These are phyloP conservation scores for Vigna radiata DNA, from an alignment of 306 rosid genomes.

Conservation along the genomic window DNA sequence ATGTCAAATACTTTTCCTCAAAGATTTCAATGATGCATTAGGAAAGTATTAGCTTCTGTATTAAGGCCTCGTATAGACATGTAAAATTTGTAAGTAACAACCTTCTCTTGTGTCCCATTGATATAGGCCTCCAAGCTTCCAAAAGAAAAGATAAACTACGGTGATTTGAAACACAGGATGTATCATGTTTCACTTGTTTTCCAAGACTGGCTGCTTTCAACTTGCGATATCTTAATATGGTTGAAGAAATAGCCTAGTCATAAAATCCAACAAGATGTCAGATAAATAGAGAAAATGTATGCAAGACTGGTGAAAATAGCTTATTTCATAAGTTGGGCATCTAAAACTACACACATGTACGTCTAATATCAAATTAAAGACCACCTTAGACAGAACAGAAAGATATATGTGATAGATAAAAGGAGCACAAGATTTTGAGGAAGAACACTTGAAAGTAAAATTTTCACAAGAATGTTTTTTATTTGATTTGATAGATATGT, in stretches of 20 bases:
- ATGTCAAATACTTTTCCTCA: slow-evolving; percentile 21
- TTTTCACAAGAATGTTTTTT: background rate
- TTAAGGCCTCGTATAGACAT: slow-evolving; percentile 26
- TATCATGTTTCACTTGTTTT: slow-evolving; percentile 47
- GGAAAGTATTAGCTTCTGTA: slow-evolving; percentile 15
- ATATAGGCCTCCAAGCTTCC: slow-evolving; percentile 94
- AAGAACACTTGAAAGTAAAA: slow-evolving; percentile 24
- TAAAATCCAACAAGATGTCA: slow-evolving; percentile 41
- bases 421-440: background rate
- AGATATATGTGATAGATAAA: background rate
- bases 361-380: slow-evolving; percentile 18
- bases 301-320: slow-evolving; percentile 32
- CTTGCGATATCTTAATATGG: slow-evolving; percentile 70
- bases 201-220: slow-evolving; percentile 54
- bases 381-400: slow-evolving; percentile 2
- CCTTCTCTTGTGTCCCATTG: slow-evolving; percentile 94
- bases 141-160: slow-evolving; percentile 60
- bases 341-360: slow-evolving; percentile 4
- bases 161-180: slow-evolving; percentile 49
- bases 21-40: slow-evolving; percentile 20
- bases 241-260: slow-evolving; percentile 73
- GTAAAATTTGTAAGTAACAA: slow-evolving; percentile 41
- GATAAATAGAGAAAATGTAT: slow-evolving; percentile 27
- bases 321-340: slow-evolving; percentile 20
- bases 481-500: slow-evolving; percentile 1